Base-by-base conservation (phyloP, 2,329 filamentous ascomycete genomes). In the Clonostachys byssicola region DNA sequence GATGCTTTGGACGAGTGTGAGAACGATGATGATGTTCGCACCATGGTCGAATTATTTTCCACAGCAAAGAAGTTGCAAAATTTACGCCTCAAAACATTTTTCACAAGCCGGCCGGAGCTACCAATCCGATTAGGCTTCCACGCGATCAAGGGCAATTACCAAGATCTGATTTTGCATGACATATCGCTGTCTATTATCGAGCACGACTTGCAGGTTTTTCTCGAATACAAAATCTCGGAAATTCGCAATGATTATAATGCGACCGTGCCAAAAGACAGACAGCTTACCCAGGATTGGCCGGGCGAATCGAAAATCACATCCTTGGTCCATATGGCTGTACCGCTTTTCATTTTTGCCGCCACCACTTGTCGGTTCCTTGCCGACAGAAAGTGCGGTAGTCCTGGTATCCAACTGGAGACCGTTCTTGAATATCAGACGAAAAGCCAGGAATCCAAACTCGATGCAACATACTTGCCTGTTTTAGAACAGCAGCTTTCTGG, bases 81-180 rank as follows among this genome's bases (percentile, higher is more conserved):
- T 36, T 16, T 17, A 14, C n/a, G 10, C 13, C 40, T 68, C 23
- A 61, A 57, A 46, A 46, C 64, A n/a, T 67, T 71, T 43, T 33
- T 71, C 10, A 71, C 67, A 0, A 72, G 68, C 48, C 56, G 68
- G 30, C 68, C 67, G 1, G 61, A 71, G 43, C 46, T 66, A 7
- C 59, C 58, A 4, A 59, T 68, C 47, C 58, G 60, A 5, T 51
- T 63, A 33, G 62, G 63, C 4, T 71, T 73, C 45, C 46, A 48
- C 1, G 13, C 53, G n/a, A 54, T 67, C 17, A 40, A 51, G 7
- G 57, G 56, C 16, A 55, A 42, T 3, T 62, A 68, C 49, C 52
- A 65, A 44, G 55, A 61, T 43, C 42, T 69, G 7, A 52, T 60
- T 23, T 60, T 73, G 20, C 62, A 71, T 41, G 49, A 68, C 40